Conservation (phyloP, 306 rosid species). For the Cucurbita pepo region DNA sequence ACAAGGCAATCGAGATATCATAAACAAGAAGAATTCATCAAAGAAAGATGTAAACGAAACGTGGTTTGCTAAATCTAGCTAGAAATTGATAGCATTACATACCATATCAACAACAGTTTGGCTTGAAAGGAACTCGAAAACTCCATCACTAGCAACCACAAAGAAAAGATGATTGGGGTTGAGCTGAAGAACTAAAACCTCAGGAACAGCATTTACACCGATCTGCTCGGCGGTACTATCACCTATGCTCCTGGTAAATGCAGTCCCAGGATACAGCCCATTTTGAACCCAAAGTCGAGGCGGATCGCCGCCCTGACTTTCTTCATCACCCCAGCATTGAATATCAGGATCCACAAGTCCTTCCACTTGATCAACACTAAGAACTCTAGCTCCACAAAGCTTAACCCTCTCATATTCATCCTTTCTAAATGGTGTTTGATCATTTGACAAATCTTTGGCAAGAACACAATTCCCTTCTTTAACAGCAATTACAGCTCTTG, state of each 20-base stretch:
- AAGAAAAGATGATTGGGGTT: conserved; percentile 72
- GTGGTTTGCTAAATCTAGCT: not conserved
- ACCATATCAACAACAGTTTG: conserved; percentile 91
- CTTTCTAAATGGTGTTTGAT: conserved; percentile 87
- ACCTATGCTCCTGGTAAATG: conserved; percentile 94
- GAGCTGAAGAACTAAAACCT: conserved; percentile 52
- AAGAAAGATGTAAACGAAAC: not conserved
- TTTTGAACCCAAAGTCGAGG: conserved; percentile 85
- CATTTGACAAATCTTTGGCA: conserved; percentile 70
- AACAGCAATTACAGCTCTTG: conserved; percentile 79
- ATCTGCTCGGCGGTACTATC: conserved; percentile 76
- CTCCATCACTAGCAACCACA: conserved; percentile 92
- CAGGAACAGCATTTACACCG: conserved; percentile 86
- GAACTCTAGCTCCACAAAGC: conserved; percentile 76
- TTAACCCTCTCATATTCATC: conserved; percentile 89
- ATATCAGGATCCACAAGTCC: conserved; percentile 72
- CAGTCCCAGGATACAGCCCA: conserved; percentile 85
- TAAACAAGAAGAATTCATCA: not conserved
- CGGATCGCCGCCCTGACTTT: conserved; percentile 70
- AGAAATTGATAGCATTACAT: conserved; percentile 7
- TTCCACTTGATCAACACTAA: conserved; percentile 90
- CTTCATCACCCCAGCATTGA: conserved; percentile 89
- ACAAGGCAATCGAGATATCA: not conserved
- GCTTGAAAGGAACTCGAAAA: conserved; percentile 87
- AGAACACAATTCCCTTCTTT: conserved; percentile 52